Evolutionary conservation across 225 moss, liverwort and hornwort species (phyloP), one percentile per base, ranked within the genome.

Genomic region (Bryum argenteum): DNA sequence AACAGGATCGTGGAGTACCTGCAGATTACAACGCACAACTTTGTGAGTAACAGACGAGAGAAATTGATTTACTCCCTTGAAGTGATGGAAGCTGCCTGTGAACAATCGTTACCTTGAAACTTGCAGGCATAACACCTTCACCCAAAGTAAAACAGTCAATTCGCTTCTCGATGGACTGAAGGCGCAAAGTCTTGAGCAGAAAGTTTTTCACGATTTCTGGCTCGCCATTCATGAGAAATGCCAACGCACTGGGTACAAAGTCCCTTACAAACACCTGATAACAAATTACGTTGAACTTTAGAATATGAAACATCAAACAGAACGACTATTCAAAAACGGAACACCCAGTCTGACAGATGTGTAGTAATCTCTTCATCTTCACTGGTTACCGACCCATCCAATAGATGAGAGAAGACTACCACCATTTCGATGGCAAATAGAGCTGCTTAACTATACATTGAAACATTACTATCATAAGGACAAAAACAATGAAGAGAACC

Each of bases 81-180:
- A 33, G 51, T 33, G 37, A 63, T 21, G 8, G 1, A 76, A 67
- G 39, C n/a, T 47, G 58, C 56, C 66, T 21, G 21, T 48, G 16
- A 78, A 28, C 19, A 61, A 65, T 18, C 61, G 28, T 40, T 69
- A 85, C 85, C 85, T 96, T 96, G 80, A 96, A 96, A 67, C 95
- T 96, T 60, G 95, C 95, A 45, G 95, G 95, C 95, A 96, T 96
- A 48, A 96, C 95, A 42, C 95, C 95, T 79, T 93, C 95, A 44
- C 95, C 95, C 65, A 96, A 80, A 45, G 93, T 96, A 70, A 96
- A 96, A 77, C 95, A 96, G 62, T 96, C 95, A 40, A 96, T 96
- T 28, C 92, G 93, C 75, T 96, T 96, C 82, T 96, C 95, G 69
- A 93, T 93, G 11, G 95, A 86, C 53, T 96, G 95, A 61, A 96